phyloP scores from a whole-genome alignment of 2,329 filamentous ascomycete species.

The Aspergillus terreus region DNA sequence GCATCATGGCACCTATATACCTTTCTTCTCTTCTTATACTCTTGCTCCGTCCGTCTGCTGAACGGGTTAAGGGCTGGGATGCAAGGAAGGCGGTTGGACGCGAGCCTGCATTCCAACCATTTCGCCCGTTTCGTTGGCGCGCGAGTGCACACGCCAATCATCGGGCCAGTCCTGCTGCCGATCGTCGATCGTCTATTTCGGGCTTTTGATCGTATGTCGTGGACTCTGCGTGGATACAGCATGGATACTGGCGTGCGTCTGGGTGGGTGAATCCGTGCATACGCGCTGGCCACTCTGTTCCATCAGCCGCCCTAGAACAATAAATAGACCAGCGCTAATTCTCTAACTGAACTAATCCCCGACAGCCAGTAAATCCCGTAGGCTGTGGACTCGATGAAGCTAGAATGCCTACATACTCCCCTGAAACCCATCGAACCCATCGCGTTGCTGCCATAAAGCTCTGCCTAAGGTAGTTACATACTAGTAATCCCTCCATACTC shows the following conservation, averaged over 20 bases:
- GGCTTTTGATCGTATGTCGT: background rate
- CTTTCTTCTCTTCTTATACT: background rate
- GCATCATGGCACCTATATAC: too few relatives aligned
- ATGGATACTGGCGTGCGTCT: too few relatives aligned
- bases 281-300: too few relatives aligned
- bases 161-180: background rate
- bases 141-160: slow-evolving; percentile 2
- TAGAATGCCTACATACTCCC: background rate
- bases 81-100: slow-evolving; percentile 12
- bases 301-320: too few relatives aligned
- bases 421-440: background rate
- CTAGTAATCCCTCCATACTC: too few relatives aligned
- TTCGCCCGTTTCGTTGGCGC: slow-evolving; percentile 3
- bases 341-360: too few relatives aligned
- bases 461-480: background rate
- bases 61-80: slow-evolving; percentile 6
- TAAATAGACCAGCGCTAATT: too few relatives aligned
- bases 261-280: too few relatives aligned
- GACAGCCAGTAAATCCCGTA: slow-evolving; percentile 3
- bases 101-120: slow-evolving; percentile 8
- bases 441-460: too few relatives aligned
- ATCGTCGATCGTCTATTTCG: background rate
- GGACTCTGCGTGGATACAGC: background rate
- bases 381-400: too few relatives aligned
- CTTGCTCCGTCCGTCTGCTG: background rate